A percentile compares a stretch with the other conserved stretches of the same genome.
These are phyloP conservation scores for Podospora anserina DNA, from an alignment of 495 filamentous ascomycete genomes.

Conservation along the genomic window DNA sequence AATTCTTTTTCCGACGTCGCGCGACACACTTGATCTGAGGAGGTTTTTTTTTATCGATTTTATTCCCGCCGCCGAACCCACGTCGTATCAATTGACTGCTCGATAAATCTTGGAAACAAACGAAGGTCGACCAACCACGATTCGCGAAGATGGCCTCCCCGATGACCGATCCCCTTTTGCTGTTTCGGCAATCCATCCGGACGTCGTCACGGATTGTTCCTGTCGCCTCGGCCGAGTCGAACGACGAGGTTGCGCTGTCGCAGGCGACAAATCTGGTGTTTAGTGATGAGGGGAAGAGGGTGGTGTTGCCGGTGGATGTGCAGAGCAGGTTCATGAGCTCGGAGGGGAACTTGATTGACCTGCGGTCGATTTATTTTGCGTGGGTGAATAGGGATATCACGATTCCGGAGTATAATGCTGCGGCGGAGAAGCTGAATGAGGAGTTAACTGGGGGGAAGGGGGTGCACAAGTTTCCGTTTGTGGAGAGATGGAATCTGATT, in stretches of 20 bases:
- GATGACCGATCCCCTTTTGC: conserved; percentile 67
- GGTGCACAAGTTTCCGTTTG: conserved; percentile 82
- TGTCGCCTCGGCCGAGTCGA: conserved; percentile 59
- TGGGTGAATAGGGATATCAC: conserved; percentile 87
- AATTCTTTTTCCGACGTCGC: not conserved
- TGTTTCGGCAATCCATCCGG: conserved; percentile 75
- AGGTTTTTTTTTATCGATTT: not conserved
- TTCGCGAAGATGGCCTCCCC: conserved; percentile 36
- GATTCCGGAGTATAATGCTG: conserved; percentile 84
- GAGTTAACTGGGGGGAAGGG: conserved; percentile 52
- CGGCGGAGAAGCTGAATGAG: conserved; percentile 75
- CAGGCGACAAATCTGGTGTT: conserved; percentile 82
- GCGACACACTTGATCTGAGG: not conserved
- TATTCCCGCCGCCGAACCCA: not conserved
- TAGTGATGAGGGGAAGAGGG: conserved; percentile 51
- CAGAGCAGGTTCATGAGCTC: conserved; percentile 78
- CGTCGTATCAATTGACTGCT: not conserved
- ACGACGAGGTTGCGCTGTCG: conserved; percentile 54
- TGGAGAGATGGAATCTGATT: conserved; percentile 84
- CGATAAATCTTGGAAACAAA: not conserved
- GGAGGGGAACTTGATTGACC: conserved; percentile 66
- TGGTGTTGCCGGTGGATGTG: conserved; percentile 67
- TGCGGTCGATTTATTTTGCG: conserved; percentile 91
- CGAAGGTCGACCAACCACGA: not conserved
- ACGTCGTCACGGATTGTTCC: conserved; percentile 60